phyloP scores from a whole-genome alignment of 306 rosid genomes.

The Mimosa bimucronata region DNA sequence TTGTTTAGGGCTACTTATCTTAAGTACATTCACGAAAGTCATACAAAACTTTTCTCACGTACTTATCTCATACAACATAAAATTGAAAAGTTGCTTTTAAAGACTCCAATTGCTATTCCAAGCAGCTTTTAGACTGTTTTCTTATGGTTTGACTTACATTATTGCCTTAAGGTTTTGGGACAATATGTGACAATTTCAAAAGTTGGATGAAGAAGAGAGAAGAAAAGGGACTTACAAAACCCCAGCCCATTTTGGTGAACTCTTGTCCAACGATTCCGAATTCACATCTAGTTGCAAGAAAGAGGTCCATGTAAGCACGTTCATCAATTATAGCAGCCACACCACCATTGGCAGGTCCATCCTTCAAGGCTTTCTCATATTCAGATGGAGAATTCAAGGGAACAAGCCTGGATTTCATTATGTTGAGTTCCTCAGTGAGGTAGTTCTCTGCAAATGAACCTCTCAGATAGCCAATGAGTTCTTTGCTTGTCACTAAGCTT shows the following conservation, averaged over 20 bases:
- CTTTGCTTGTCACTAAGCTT: conserved; percentile 49
- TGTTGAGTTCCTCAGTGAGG: conserved; percentile 58
- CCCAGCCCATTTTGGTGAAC: conserved; percentile 91
- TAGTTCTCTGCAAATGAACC: conserved; percentile 67
- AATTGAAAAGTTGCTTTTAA: no score
- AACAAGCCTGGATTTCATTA: conserved; percentile 63
- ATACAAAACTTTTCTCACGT: no score
- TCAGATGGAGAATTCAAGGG: conserved; percentile 58
- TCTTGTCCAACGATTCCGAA: conserved; percentile 81
- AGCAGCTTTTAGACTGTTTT: not conserved
- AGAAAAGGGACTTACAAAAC: conserved; percentile 68
- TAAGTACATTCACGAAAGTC: no score
- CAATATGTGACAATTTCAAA: not conserved
- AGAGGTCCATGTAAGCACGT: conserved; percentile 75
- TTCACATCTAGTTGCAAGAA: conserved; percentile 67
- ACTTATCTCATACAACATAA: no score
- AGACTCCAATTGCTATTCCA: no score
- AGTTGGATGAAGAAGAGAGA: not conserved
- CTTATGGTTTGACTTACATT: no score
- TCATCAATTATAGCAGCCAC: conserved; percentile 78
- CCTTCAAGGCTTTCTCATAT: conserved; percentile 60
- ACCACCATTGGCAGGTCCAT: conserved; percentile 68
- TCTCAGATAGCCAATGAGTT: conserved; percentile 64
- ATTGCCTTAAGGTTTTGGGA: not conserved
- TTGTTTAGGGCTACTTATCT: no score